Base-by-base conservation (phyloP, 2,329 filamentous ascomycete genomes). In the Clonostachys solani region DNA sequence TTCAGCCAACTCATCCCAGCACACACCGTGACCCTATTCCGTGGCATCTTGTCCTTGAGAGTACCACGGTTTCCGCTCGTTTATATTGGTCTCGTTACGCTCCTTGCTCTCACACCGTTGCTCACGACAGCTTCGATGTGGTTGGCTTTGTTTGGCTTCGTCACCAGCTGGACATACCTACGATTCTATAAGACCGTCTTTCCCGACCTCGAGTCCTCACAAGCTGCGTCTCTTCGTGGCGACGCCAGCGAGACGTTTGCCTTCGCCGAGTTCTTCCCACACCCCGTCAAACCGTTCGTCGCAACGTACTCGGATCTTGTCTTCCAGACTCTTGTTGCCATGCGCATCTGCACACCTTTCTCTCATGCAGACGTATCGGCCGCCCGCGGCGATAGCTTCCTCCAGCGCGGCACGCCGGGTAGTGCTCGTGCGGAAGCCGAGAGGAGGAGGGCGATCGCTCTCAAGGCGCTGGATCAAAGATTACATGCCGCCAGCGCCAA, bases 1-100 rank as follows among this genome's bases (percentile, higher is more conserved):
- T 96, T 97, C 71, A 97, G 95, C 71, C 94, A 99, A 69, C 88
- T 99, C 44, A 87, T 97, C 35, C 94, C 94, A 18, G 92, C 96
- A 52, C 94, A 99, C 67, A 99, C 94, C 12, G 92, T 97, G 46
- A 94, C 92, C 5, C 81, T 99, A 49, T 92, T 96, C 72, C 87
- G 87, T 54, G 91, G 91, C 53, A 73, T 96, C 51, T 65, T 97
- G 49, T 95, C 94, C 50, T 83, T 97, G 65, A 88, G 92, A 56
- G 91, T 99, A 47, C 83, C 83, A 16, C 73, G 80, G 43, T 83
- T 84, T 56, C 82, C 81, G 12, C 72, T 95, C 71, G 52, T 94
- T 71, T 75, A 87, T 83, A 64, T 96, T 78, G 73, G 83, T 78
- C 53, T 89, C 48, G 79, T 95, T 50, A 84, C 88, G 54, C 76